Base-by-base conservation (phyloP, 208 protist genomes). In the Angomonas desouzai region DNA sequence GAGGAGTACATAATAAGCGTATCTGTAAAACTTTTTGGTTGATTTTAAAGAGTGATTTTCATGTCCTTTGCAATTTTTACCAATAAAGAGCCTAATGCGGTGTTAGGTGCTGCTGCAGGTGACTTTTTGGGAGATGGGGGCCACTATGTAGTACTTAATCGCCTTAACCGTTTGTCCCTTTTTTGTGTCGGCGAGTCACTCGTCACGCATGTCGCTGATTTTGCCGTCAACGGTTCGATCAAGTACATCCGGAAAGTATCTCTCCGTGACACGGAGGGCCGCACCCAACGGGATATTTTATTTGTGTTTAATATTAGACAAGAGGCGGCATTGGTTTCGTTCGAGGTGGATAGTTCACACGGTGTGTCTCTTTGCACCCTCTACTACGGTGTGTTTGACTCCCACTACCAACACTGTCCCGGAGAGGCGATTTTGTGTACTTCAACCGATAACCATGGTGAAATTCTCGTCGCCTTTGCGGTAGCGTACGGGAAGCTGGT, bases 241-340 rank as follows among this genome's bases (percentile, higher is more conserved):
- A 90, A 89, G 57, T 92, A 88, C 60, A 45, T 93, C 30, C 65
- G 79, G 49, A 60, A 76, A 9, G 67, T 95, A 13, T 67, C 76
- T 11, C 64, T 95, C 0, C 55, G 58, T 0, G 74, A 93, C 32
- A 47, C 70, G 0, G 38, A 63, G 0, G 49, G 70, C 34, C 62
- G 68, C n/a, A 55, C 49, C 1, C 3, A 56, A 0, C 77, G 84
- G 1, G 81, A 95, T 66, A 62, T 92, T 3, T 76, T 89, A 10
- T 95, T 95, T 66, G 33, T 93, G 1, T 74, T 86, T 57, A 85
- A 83, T 32, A 64, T 80, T 10, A 92, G 91, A 56, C 86, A 95
- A 62, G 76, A 91, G 57, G 71, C 89, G 7, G 72, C 82, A 7
- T 43, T 94, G 16, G 72, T 89, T 0, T 70, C 79, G 4, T 75